Base-by-base conservation (phyloP, 352 stramenopile genomes). In the Lagenidium giganteum region DNA sequence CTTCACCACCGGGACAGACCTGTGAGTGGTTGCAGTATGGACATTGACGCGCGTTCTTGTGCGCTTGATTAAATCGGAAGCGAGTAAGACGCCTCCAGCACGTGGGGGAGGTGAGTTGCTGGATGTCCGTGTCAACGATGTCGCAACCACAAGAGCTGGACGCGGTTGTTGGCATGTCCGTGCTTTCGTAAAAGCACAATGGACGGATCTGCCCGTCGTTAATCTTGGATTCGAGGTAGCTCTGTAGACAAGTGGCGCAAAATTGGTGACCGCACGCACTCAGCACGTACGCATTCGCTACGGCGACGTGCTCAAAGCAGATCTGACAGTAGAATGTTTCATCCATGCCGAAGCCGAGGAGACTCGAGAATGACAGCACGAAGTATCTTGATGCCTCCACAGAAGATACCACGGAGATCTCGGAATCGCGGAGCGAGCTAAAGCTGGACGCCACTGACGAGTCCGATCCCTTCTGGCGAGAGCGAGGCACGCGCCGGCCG, bases 51-150 rank as follows among this genome's bases (percentile, higher is more conserved):
- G 72, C 65, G 28, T 74, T 57, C 35, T 77, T 45, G 37, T 87
- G 47, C 53, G 83, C 64, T 54, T 83, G 80, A 61, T 87, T 90
- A 50, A 95, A 95, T 38, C 85, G 80, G 41, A 95, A 84, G 46
- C 83, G 88, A 49, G 62, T 53, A 42, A 87, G 91, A 61, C 87
- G 89, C 17, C 57, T 57, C 60, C 64, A 91, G 8, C 71, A 47
- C 4, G 66, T 46, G 2, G 65, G 50, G 2, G 64, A 69, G 8
- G 84, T 51, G 13, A 79, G 44, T n/a, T 47, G 41, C n/a, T 46
- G 48, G 24, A 83, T 70, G 25, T 85, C 77, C 13, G 64, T 50
- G 9, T 49, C 36, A 3, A 47, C 20, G 37, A 90, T 81, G 4
- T 63, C 40, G 11, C 36, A 51, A 12, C 64, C 51, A 33, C 74